These are phyloP conservation scores for Thuidium tamariscinum DNA, from an alignment of 225 moss, liverwort and hornwort species.

Conservation along the genomic window DNA sequence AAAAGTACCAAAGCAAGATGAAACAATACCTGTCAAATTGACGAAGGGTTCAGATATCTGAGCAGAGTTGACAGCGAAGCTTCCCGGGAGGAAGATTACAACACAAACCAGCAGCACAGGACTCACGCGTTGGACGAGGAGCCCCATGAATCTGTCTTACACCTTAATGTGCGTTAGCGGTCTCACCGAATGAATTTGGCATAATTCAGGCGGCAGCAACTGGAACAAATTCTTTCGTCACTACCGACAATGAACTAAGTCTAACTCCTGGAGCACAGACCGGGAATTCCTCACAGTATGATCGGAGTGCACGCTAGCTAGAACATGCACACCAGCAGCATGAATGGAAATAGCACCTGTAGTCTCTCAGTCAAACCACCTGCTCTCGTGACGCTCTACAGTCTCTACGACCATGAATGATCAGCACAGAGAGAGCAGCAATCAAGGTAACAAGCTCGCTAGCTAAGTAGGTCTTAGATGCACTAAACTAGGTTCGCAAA, in stretches of 20 bases:
- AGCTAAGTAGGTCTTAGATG: neutral
- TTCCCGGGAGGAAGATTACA: neutral
- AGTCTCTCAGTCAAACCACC: neutral
- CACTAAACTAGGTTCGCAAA: neutral
- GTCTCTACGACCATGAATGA: neutral
- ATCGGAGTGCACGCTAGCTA: neutral
- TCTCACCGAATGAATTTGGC: neutral
- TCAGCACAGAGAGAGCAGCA: neutral
- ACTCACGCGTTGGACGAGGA: neutral
- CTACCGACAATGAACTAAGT: neutral
- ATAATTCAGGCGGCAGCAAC: neutral
- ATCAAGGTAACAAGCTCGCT: neutral
- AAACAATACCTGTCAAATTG: neutral
- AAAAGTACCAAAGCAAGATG: rapidly evolving
- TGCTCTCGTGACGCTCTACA: neutral
- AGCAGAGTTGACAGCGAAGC: neutral
- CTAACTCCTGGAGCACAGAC: neutral
- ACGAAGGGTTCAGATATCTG: neutral
- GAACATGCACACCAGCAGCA: neutral
- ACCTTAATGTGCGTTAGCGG: neutral
- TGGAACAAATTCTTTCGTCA: neutral
- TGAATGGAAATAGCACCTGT: neutral
- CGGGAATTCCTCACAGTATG: neutral
- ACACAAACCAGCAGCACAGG: neutral
- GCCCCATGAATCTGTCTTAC: neutral